phyloP scores from a whole-genome alignment of 2,329 filamentous ascomycete genomes.

The Neofusicoccum ribis region DNA sequence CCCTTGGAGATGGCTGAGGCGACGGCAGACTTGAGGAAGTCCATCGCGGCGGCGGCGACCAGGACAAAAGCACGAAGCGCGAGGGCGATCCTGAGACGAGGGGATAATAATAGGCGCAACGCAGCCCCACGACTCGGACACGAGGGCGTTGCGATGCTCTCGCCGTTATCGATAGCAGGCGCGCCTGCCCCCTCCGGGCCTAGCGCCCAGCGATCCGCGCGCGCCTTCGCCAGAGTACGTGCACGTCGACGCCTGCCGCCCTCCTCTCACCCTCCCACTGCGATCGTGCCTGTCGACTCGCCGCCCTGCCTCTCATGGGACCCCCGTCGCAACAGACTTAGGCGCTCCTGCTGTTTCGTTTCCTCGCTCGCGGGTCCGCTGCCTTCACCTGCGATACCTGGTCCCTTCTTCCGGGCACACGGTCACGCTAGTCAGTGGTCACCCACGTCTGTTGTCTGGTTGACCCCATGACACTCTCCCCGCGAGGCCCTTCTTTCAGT shows the following conservation, averaged over 20 bases:
- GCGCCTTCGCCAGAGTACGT: slow-evolving; percentile 9
- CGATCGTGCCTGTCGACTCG: neutral
- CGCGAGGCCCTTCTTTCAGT: neutral
- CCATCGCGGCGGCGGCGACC: slow-evolving; percentile 60
- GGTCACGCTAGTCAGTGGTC: slow-evolving; percentile 12
- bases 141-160: slow-evolving; percentile 6
- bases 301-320: neutral
- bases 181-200: neutral
- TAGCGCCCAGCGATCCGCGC: neutral
- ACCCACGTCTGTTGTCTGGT: neutral
- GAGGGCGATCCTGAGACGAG: neutral
- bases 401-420: neutral
- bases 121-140: slow-evolving; percentile 12
- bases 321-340: neutral
- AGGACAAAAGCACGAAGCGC: neutral
- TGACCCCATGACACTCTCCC: neutral
- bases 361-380: neutral
- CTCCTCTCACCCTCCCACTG: neutral
- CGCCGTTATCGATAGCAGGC: slow-evolving; percentile 1
- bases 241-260: neutral
- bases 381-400: neutral
- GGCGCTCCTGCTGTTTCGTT: neutral
- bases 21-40: slow-evolving; percentile 96
- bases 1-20: slow-evolving; percentile 96
- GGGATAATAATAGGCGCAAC: neutral